Conservation (phyloP, 352 stramenopile species). For the Globisporangium takayamanum region DNA sequence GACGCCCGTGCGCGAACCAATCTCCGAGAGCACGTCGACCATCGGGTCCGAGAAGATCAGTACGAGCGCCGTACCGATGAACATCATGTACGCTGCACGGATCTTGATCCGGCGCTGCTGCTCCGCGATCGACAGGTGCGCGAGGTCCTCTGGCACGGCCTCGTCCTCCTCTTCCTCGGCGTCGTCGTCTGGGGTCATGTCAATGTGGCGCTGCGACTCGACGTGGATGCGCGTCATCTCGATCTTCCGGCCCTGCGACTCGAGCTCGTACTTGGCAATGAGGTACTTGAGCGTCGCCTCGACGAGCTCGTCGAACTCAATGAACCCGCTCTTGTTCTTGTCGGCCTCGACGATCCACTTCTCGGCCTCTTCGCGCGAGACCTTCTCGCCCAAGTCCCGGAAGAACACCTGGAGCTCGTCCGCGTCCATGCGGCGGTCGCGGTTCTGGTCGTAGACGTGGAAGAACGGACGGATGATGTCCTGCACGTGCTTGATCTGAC, state of each 20-base stretch:
- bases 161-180: slow-evolving; percentile 91
- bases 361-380: slow-evolving; percentile 72
- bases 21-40: slow-evolving; percentile 95
- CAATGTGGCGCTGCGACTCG: slow-evolving; percentile 40
- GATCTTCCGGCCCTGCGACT: slow-evolving; percentile 39
- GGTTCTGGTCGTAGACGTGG: slow-evolving; percentile 90
- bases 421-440: slow-evolving; percentile 84
- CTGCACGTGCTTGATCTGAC: slow-evolving; percentile 75
- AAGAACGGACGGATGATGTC: slow-evolving; percentile 93
- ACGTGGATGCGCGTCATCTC: slow-evolving; percentile 42
- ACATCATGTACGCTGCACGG: slow-evolving; percentile 91
- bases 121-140: slow-evolving; percentile 89
- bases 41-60: slow-evolving; percentile 97
- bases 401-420: slow-evolving; percentile 92
- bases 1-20: slow-evolving; percentile 88
- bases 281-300: slow-evolving; percentile 83
- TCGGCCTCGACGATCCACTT: slow-evolving; percentile 88
- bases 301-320: slow-evolving; percentile 95
- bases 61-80: slow-evolving; percentile 91
- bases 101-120: slow-evolving; percentile 95
- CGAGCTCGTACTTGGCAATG: slow-evolving; percentile 68
- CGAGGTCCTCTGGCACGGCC: slow-evolving; percentile 93
- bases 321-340: slow-evolving; percentile 85
- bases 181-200: slow-evolving; percentile 40
- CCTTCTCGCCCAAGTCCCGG: slow-evolving; percentile 90